Percentiles rank a stretch among this genome's conserved stretches.
Conservation (phyloP, 202 grass and related monocot genomes). For the Saccharum hybrid region DNA sequence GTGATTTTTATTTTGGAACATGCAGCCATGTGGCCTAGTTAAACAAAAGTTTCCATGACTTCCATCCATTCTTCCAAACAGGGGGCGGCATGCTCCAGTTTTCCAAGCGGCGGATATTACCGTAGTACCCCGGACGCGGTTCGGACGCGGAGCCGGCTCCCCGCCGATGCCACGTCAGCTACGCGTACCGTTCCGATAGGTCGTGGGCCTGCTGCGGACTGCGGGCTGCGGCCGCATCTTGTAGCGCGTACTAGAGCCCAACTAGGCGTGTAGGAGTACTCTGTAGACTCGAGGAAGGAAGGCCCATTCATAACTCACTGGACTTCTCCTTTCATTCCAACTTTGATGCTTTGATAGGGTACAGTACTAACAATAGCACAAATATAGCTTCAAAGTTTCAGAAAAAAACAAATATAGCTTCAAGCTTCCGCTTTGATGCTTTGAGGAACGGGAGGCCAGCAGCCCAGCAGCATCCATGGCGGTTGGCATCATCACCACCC, state of each 20-base stretch:
- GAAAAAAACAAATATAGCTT: neutral
- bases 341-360: neutral
- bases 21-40: neutral
- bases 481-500: neutral
- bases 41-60: too few species aligned
- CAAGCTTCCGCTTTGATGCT: neutral
- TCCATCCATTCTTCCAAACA: neutral
- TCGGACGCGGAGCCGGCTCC: constrained; percentile 39
- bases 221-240: neutral
- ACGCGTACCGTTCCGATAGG: neutral
- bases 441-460: neutral
- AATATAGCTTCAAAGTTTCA: too few species aligned
- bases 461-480: neutral
- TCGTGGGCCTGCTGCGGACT: neutral
- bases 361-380: too few species aligned
- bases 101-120: neutral
- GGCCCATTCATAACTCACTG: neutral
- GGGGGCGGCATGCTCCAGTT: neutral
- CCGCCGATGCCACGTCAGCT: neutral
- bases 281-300: too few species aligned
- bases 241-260: neutral
- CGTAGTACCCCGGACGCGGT: constrained; percentile 52
- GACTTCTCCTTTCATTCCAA: neutral
- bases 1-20: neutral
- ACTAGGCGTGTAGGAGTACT: too few species aligned